phyloP scores from a whole-genome alignment of 2,329 filamentous ascomycete genomes.

The Stenocarpella maydis region DNA sequence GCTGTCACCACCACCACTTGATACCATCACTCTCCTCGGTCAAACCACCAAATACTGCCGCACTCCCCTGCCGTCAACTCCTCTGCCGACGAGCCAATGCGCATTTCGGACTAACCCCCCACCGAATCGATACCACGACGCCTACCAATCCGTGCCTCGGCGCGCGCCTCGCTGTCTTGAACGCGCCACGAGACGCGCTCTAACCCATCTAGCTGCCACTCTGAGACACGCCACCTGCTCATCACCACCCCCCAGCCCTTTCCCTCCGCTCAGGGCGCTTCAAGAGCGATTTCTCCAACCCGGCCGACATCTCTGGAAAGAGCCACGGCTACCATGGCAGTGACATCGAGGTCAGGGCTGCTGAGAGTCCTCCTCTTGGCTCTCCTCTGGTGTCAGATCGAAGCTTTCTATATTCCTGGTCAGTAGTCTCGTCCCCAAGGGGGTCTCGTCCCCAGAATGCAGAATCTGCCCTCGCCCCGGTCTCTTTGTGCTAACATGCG shows the following conservation, averaged over 20 bases:
- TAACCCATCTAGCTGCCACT: background rate
- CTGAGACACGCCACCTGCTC: slow-evolving; percentile 20
- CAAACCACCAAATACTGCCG: background rate
- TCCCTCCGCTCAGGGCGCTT: background rate
- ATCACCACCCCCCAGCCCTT: background rate
- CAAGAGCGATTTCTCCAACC: background rate
- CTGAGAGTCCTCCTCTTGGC: slow-evolving; percentile 57
- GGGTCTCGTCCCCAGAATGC: slow-evolving; percentile 1
- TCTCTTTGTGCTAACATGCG: slow-evolving; percentile 6
- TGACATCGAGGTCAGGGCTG: slow-evolving; percentile 38
- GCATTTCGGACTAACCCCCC: slow-evolving; percentile 17
- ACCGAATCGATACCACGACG: background rate
- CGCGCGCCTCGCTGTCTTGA: background rate
- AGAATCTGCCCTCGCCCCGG: background rate
- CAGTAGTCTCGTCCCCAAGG: slow-evolving; percentile 43
- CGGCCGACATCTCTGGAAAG: slow-evolving; percentile 1
- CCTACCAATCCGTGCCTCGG: background rate
- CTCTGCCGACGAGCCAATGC: background rate
- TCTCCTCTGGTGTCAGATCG: slow-evolving; percentile 55
- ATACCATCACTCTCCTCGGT: background rate
- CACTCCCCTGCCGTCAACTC: background rate
- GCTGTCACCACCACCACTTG: slow-evolving; percentile 9
- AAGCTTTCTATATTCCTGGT: slow-evolving; percentile 90
- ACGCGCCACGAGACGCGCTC: background rate
- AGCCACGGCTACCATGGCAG: slow-evolving; percentile 27